Evolutionary conservation across 768 basidiomycete species (phyloP).

Genomic region (Trametes sanguinea): DNA sequence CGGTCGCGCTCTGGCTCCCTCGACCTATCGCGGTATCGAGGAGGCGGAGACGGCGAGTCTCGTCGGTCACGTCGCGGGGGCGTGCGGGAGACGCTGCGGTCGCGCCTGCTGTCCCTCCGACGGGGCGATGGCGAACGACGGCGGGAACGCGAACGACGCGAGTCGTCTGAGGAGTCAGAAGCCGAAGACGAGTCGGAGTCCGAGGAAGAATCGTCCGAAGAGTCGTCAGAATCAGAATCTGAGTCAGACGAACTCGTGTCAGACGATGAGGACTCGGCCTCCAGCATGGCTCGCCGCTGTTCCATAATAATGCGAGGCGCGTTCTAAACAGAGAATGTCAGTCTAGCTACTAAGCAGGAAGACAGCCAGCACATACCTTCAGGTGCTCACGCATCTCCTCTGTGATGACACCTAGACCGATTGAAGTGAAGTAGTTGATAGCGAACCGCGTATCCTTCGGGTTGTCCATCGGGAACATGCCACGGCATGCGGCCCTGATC

Average conservation of each 20-base stretch:
- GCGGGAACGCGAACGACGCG: slow-evolving; percentile 29
- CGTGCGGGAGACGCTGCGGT: slow-evolving; percentile 34
- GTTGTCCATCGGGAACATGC: slow-evolving; percentile 95
- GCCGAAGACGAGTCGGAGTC: slow-evolving; percentile 35
- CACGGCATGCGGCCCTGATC: slow-evolving; percentile 65
- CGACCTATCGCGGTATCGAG: slow-evolving; percentile 20
- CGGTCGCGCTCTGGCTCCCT: slow-evolving; percentile 21
- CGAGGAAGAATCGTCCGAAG: slow-evolving; percentile 36
- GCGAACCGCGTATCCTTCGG: slow-evolving; percentile 96
- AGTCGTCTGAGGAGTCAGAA: slow-evolving; percentile 39
- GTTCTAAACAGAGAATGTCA: slow-evolving; percentile 54
- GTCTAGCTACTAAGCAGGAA: background rate
- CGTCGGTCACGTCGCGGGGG: slow-evolving; percentile 28
- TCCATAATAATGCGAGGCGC: slow-evolving; percentile 93
- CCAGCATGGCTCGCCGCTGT: slow-evolving; percentile 85
- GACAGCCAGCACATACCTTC: slow-evolving; percentile 53
- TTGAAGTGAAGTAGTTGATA: slow-evolving; percentile 97
- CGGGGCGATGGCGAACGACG: slow-evolving; percentile 39
- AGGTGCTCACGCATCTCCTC: slow-evolving; percentile 97
- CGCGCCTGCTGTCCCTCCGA: slow-evolving; percentile 30
- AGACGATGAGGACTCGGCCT: slow-evolving; percentile 57
- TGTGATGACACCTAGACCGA: slow-evolving; percentile 87
- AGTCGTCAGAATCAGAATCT: slow-evolving; percentile 46
- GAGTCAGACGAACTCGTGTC: slow-evolving; percentile 40
- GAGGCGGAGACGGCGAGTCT: slow-evolving; percentile 26